A percentile compares a stretch with the other conserved stretches of the same genome.
These are phyloP conservation scores for Neoboletus subvelutipes DNA, from an alignment of 768 basidiomycete species.

Conservation along the genomic window DNA sequence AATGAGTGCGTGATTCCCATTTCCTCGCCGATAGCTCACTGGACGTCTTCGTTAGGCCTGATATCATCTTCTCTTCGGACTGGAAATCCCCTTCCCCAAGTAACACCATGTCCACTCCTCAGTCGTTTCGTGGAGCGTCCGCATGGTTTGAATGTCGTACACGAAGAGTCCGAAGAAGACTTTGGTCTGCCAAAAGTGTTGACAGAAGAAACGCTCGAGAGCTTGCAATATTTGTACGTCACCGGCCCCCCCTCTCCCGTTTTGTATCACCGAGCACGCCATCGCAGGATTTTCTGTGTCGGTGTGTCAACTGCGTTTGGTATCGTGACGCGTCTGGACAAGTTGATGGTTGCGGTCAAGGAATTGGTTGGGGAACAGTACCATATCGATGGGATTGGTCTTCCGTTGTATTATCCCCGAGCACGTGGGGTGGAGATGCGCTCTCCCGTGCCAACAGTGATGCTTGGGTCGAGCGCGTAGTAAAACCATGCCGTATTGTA, in stretches of 20 bases:
- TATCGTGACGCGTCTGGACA: slow-evolving; percentile 71
- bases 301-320: slow-evolving; percentile 69
- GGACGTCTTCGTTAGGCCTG: slow-evolving; percentile 48
- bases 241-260: neutral
- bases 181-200: slow-evolving; percentile 70
- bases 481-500: neutral
- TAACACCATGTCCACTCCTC: slow-evolving; percentile 73
- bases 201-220: slow-evolving; percentile 69
- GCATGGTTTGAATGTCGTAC: slow-evolving; percentile 65
- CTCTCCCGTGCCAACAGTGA: slow-evolving; percentile 17
- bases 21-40: neutral
- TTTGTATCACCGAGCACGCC: neutral
- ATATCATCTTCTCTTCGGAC: slow-evolving; percentile 74
- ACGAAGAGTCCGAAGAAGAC: slow-evolving; percentile 70
- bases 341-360: slow-evolving; percentile 78
- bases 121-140: slow-evolving; percentile 46
- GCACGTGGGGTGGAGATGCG: slow-evolving; percentile 30
- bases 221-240: slow-evolving; percentile 77
- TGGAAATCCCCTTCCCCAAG: slow-evolving; percentile 76
- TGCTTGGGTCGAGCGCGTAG: neutral
- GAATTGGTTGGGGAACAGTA: slow-evolving; percentile 87
- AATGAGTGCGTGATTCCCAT: slow-evolving; percentile 49
- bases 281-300: slow-evolving; percentile 61
- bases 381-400: slow-evolving; percentile 71
- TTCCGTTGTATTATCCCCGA: slow-evolving; percentile 23